Base-by-base conservation (phyloP, 148 eudicot species). In the Amaranthus palmeri region DNA sequence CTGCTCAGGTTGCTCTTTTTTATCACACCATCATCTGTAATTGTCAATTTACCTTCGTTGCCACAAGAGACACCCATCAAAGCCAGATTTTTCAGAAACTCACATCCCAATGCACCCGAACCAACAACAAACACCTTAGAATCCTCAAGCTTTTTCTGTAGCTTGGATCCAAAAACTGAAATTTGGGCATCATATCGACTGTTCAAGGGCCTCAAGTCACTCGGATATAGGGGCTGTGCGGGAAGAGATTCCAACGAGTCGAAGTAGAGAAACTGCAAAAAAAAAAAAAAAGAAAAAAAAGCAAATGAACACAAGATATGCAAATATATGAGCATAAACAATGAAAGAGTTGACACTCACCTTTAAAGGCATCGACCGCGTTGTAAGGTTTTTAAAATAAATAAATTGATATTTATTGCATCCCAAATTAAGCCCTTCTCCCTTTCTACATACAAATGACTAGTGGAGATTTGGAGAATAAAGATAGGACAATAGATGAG, bases 221-320 rank as follows among this genome's bases (percentile, higher is more conserved):
- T 81, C 0, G 89, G 81, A 67, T 83, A 84, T 68, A 87, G 72
- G 7, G 87, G 82, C 70, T 85, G 88, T 36, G 78, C 64, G 49
- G 96, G 96, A 81, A 89, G 96, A 17, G 96, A 89, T 73, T 89
- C 96, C 58, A 89, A 75, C 43, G 96, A 89, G 61, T 89, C 96
- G 64, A 89, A 89, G 76, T 89, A 89, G 84, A 84, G 85, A 72
- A 87, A 89, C 96, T 89, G 89, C 72, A 75, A 48, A 78, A 48
- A 72, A 71, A 43, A 50, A 50, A 9, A 36, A 70, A 70, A 6
- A 7, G 42, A 9, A 41, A 50, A 41, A 78, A 65, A 18, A 66
- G 36, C 47, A 18, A 54, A 44, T 58, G 54, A 15, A 8, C 42
- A 74, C 5, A 25, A 25, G 36, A 25, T 25, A 25, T 25, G 36